Conservation (phyloP, 2,329 filamentous ascomycete genomes). For the Paramyrothecium roridum region DNA sequence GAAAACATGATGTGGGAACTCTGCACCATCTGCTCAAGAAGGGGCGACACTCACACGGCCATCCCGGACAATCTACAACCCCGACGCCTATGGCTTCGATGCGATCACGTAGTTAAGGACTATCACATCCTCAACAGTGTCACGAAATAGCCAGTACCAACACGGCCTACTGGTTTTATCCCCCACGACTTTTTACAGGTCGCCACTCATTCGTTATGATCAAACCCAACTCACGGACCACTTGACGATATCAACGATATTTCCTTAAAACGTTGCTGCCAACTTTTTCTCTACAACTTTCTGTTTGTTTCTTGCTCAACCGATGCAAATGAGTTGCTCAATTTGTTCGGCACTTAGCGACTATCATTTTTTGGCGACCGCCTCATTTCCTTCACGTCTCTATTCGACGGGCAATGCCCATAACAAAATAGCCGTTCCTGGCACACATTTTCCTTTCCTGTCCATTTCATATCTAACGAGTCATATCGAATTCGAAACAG, state of each 20-base stretch:
- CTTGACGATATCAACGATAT: slow-evolving; percentile 25
- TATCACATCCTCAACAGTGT: neutral
- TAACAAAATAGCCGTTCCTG: neutral
- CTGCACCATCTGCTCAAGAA: slow-evolving; percentile 47
- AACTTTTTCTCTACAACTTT: slow-evolving; percentile 1
- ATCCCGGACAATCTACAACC: slow-evolving; percentile 30
- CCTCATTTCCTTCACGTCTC: neutral
- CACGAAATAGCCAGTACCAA: neutral
- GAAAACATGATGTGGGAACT: slow-evolving; percentile 71
- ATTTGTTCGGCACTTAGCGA: slow-evolving; percentile 7
- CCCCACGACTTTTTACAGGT: slow-evolving; percentile 5
- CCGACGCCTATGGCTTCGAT: slow-evolving; percentile 31
- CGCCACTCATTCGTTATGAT: slow-evolving; percentile 13
- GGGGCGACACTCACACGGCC: slow-evolving; percentile 35
- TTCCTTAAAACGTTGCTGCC: slow-evolving; percentile 11
- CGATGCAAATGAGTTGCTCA: slow-evolving; percentile 16
- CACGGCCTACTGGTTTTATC: slow-evolving; percentile 7
- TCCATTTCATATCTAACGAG: neutral
- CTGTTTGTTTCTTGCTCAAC: slow-evolving; percentile 3
- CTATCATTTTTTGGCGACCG: neutral
- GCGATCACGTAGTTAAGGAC: slow-evolving; percentile 29
- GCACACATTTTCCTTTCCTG: neutral
- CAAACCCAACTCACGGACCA: slow-evolving; percentile 20
- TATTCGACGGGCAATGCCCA: neutral
- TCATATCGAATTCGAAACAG: neutral